Conservation (phyloP, 305 asterid species). For the Solanum aculeatissimum region DNA sequence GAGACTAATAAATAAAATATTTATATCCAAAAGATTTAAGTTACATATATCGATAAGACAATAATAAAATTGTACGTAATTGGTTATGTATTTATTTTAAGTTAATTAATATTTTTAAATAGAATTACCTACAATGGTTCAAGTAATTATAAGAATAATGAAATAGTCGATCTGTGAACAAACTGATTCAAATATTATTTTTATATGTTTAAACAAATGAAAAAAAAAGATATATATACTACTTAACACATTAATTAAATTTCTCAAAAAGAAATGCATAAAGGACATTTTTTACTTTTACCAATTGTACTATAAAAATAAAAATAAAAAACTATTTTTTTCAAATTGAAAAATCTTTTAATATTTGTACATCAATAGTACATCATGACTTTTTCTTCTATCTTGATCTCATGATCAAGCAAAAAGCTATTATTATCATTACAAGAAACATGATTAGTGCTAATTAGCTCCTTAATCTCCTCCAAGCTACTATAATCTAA, state of each 20-base stretch:
- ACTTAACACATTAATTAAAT: background rate
- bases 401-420: conserved; percentile 42
- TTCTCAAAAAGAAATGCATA: conserved; percentile 9
- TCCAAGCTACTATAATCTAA: conserved; percentile 46
- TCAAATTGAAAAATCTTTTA: background rate
- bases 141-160: background rate
- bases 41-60: background rate
- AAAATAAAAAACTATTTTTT: background rate
- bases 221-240: background rate
- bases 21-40: background rate
- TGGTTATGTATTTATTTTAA: background rate
- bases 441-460: conserved; percentile 20
- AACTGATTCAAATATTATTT: background rate
- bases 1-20: background rate
- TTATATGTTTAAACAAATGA: too few species aligned
- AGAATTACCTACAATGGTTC: background rate
- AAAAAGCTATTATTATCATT: conserved; percentile 8
- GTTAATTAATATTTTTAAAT: background rate
- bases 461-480: conserved; percentile 66
- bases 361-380: conserved; percentile 18
- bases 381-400: conserved; percentile 25
- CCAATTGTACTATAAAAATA: conserved; percentile 1
- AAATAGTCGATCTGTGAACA: background rate
- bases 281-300: background rate
- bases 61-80: background rate